Percentiles rank a stretch among this genome's conserved stretches.
Evolutionary conservation across 345 rosid genomes (phyloP).

Genomic region (Sisymbrium irio): DNA sequence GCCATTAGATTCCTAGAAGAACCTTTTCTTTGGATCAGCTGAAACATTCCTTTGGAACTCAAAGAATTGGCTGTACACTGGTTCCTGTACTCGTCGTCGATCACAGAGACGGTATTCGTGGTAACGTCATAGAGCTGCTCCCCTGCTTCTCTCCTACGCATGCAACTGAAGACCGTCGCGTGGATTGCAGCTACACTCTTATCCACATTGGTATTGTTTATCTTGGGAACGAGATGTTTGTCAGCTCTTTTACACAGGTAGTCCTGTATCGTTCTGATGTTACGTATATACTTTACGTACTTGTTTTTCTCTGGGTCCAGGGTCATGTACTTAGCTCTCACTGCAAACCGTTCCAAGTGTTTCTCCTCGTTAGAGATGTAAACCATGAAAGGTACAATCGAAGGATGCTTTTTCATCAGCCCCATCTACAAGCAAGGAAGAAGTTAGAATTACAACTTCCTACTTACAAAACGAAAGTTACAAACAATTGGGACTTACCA

Average conservation of each 20-base stretch:
- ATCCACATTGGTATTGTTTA: constrained; percentile 96
- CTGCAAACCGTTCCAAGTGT: constrained; percentile 97
- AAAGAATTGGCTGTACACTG: constrained; percentile 89
- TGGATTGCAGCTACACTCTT: constrained; percentile 97
- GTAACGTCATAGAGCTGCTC: constrained; percentile 81
- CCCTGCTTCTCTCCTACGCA: constrained; percentile 85
- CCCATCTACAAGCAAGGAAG: constrained; percentile 68
- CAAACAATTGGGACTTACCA: constrained; percentile 46
- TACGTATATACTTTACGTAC: constrained; percentile 89
- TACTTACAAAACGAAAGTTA: background rate
- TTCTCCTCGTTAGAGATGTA: constrained; percentile 93
- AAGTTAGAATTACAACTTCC: background rate
- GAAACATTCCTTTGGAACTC: constrained; percentile 97
- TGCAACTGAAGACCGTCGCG: constrained; percentile 91
- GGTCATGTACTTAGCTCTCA: constrained; percentile 99
- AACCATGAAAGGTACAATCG: constrained; percentile 95
- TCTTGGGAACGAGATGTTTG: constrained; percentile 94
- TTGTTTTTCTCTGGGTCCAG: constrained; percentile 94
- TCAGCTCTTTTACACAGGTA: constrained; percentile 92
- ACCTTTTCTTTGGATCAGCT: constrained; percentile 90
- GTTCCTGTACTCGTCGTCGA: constrained; percentile 90
- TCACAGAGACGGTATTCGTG: constrained; percentile 70
- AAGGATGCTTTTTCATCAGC: constrained; percentile 98
- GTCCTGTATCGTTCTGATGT: constrained; percentile 95
- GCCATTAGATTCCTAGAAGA: constrained; percentile 98